phyloP scores from a whole-genome alignment of 2,329 filamentous ascomycete genomes.

The Aspergillus tubingensis region DNA sequence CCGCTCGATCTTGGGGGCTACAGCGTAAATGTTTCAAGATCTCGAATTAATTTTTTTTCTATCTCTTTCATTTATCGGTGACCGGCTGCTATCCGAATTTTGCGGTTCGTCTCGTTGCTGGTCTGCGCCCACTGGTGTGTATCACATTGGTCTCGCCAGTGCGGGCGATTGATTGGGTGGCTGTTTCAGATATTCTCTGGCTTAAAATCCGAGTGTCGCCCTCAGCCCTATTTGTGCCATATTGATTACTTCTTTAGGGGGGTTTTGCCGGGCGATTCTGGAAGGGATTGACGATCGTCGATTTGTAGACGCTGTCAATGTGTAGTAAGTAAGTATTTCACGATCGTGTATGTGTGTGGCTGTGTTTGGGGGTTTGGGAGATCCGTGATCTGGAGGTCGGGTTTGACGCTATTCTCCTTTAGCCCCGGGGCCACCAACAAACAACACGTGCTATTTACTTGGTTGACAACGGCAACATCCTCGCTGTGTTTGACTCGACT shows the following conservation, averaged over 20 bases:
- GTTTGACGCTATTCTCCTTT: not conserved
- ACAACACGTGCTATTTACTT: not conserved
- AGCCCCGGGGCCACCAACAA: not conserved
- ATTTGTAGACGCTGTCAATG: not conserved
- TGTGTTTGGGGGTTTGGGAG: not conserved
- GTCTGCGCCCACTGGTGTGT: not conserved
- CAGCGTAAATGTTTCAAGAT: conserved; percentile 1
- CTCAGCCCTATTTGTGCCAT: not conserved
- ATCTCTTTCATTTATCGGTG: conserved; percentile 4
- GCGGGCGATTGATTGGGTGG: not conserved
- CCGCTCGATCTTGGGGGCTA: not conserved
- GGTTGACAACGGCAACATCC: not conserved
- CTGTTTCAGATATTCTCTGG: not conserved
- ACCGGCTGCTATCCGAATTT: conserved; percentile 2
- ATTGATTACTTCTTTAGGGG: not conserved
- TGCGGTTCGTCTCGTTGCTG: not conserved
- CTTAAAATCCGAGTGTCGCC: not conserved
- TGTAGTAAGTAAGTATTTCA: not conserved
- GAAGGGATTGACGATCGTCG: not conserved
- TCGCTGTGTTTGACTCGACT: not conserved
- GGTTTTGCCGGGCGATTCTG: not conserved
- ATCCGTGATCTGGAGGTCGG: not conserved
- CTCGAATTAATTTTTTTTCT: not conserved
- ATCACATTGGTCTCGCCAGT: not conserved
- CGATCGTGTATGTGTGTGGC: not conserved